Conservation (phyloP, 2,329 filamentous ascomycete genomes). For the Botrytis fragariae region DNA sequence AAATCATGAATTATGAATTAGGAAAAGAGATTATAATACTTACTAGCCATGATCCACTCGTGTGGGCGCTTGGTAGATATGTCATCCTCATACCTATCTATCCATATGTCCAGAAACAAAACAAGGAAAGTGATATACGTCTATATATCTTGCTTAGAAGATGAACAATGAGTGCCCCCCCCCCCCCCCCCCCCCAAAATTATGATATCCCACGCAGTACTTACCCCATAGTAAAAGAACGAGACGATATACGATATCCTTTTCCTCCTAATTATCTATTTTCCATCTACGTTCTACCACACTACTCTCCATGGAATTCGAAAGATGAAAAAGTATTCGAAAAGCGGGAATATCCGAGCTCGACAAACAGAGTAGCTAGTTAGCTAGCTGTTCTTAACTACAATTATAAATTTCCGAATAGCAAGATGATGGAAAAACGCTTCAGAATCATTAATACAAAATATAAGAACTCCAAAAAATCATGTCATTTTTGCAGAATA, state of each 20-base stretch:
- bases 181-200: too few species aligned
- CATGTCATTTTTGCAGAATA: background rate
- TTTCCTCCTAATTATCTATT: background rate
- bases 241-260: background rate
- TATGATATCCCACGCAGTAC: background rate
- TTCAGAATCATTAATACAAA: background rate
- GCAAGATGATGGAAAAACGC: background rate
- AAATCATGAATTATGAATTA: background rate
- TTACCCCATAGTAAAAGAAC: background rate
- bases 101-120: background rate
- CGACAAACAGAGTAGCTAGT: background rate
- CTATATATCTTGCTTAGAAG: background rate
- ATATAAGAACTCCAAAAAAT: background rate
- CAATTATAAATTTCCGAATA: background rate
- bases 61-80: background rate
- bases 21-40: background rate
- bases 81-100: rapidly evolving
- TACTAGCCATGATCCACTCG: background rate
- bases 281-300: background rate
- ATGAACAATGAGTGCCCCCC: background rate
- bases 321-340: background rate
- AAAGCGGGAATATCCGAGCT: background rate
- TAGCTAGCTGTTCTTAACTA: background rate
- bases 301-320: background rate
- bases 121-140: background rate